phyloP scores from a whole-genome alignment of 768 basidiomycete species.

The Boletus rubroflammeus region DNA sequence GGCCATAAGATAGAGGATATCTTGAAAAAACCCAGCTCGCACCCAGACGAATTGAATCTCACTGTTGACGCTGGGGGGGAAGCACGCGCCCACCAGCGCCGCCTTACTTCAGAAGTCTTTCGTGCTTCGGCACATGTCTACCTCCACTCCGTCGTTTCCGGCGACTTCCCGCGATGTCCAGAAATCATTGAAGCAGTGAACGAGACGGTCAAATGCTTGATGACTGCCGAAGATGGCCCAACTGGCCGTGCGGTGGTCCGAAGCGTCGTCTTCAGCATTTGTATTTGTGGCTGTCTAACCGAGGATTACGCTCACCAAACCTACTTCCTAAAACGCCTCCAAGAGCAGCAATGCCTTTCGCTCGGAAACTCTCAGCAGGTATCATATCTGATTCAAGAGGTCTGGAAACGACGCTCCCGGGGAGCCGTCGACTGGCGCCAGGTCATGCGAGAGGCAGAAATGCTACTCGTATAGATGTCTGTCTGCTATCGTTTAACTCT shows the following conservation, averaged over 20 bases:
- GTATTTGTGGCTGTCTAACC: conserved; percentile 68
- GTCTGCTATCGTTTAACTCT: neutral
- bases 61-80: conserved; percentile 1
- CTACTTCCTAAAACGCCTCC: conserved; percentile 44
- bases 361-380: conserved; percentile 68
- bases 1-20: conserved; percentile 50
- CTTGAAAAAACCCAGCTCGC: conserved; percentile 21
- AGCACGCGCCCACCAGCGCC: conserved; percentile 34
- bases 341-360: conserved; percentile 47
- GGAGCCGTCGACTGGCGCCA: conserved; percentile 60
- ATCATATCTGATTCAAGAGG: conserved; percentile 45
- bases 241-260: conserved; percentile 57
- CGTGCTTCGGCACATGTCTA: conserved; percentile 72
- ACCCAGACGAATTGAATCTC: neutral
- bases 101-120: conserved; percentile 59
- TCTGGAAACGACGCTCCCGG: conserved; percentile 50
- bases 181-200: conserved; percentile 57
- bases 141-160: conserved; percentile 73
- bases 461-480: conserved; percentile 55
- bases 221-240: conserved; percentile 33
- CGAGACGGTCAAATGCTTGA: conserved; percentile 50
- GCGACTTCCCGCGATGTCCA: conserved; percentile 59
- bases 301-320: conserved; percentile 42
- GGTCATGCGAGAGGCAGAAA: conserved; percentile 44
- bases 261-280: conserved; percentile 77